Percentiles rank a stretch among this genome's conserved stretches.
Evolutionary conservation across 2,329 filamentous ascomycete species (phyloP).

Genomic region (Xylaria sp.): DNA sequence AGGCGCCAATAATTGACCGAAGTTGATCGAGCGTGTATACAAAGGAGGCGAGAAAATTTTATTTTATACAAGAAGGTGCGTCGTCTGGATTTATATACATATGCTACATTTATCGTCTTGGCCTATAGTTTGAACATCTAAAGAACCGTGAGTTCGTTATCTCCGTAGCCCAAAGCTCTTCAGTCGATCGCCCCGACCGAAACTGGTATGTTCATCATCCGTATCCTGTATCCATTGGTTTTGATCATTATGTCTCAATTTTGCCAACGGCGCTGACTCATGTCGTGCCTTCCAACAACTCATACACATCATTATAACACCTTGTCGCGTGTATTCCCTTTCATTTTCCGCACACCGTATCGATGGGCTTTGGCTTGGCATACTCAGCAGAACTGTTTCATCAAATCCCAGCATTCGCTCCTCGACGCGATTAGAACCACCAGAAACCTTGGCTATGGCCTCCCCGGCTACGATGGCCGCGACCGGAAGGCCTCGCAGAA

Average conservation of each 20-base stretch:
- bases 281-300: not conserved
- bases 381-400: not conserved
- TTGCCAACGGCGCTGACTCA: not conserved
- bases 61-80: not conserved
- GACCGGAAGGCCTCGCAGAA: conserved; percentile 1
- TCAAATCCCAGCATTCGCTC: not conserved
- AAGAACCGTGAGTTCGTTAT: not conserved
- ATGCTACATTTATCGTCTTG: not conserved
- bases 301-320: not conserved
- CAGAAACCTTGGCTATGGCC: conserved; percentile 4
- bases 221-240: not conserved
- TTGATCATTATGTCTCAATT: not conserved
- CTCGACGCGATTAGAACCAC: not conserved
- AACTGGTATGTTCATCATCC: not conserved
- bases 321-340: not conserved
- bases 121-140: not conserved
- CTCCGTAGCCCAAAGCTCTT: not conserved
- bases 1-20: too few species aligned
- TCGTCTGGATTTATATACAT: too few species aligned
- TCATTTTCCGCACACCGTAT: not conserved
- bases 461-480: not conserved
- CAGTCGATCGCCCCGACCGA: not conserved
- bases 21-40: not conserved
- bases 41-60: not conserved
- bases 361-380: not conserved